Evolutionary conservation across 805 yeast species (phyloP), one percentile per base, ranked within the genome.

Genomic region (Metschnikowia drakensbergensis): DNA sequence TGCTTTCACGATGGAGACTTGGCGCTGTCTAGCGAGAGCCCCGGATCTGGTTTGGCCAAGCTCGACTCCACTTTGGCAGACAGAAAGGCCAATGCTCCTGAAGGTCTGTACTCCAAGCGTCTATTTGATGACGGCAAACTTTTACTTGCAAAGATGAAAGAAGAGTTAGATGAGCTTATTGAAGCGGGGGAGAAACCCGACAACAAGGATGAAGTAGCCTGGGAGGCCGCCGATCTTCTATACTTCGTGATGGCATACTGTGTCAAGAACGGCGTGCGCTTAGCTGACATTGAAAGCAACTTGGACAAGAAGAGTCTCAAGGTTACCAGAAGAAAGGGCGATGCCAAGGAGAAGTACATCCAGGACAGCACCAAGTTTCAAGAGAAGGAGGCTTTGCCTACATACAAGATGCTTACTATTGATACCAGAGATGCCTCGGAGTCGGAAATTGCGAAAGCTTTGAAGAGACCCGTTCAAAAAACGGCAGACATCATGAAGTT

Each of bases 221-320:
- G 97, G 97, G 99, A 94, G 71, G 92, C 96, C 46, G 99, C 99
- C 6, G 99, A 94, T 66, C 75, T 94, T 65, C 54, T 80, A 27
- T 80, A 80, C 58, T 80, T 80, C 62, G 79, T 78, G 5, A 58
- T 80, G 67, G 69, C 76, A 7, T 75, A 77, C 71, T 76, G 81
- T 57, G 72, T 73, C 44, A 79, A 87, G 66, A 74, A 82, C 59
- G 97, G 92, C 30, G 96, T 94, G 30, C 69, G 85, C 26, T 71
- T 90, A 59, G 72, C 78, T 6, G 97, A 91, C 59, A 83, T 94
- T 39, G 97, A 91, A 70, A 77, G 75, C 57, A 89, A 92, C 67
- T 76, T 94, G 62, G 91, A 88, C 62, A 67, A 83, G 63, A 94
- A 94, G 74, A 79, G 88, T 41, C 70, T 84, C 61, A 92, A 92